Base-by-base conservation (phyloP, 139 green algal species). In the Trebouxia sp. region DNA sequence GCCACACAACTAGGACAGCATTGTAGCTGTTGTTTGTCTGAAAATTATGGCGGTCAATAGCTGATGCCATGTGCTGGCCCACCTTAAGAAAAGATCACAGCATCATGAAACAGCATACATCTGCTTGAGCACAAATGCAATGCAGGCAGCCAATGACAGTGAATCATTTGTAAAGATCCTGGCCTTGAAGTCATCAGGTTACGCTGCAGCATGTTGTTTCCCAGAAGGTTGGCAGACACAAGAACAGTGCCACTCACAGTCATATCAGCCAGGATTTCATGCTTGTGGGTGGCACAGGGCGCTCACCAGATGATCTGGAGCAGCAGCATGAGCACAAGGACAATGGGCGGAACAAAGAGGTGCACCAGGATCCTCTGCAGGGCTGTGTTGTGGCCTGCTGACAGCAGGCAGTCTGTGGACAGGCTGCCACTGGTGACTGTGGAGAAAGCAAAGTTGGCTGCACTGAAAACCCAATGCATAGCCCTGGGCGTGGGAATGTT, bases 301-400 rank as follows among this genome's bases (percentile, higher is more conserved):
- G 58, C 58, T 69, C 7, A 69, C 58, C 58, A 69, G 58, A 69
- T 41, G 30, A 69, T 11, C 30, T 69, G 58, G 24, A 69, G 39
- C 30, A 41, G 28, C 28, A 42, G 11, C 58, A 69, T 69, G 2
- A 10, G 30, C 22, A 41, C 1, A 26, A 69, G 30, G 41, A 69
- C 58, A 69, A 69, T 11, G 30, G 41, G 11, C 11, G 58, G 58
- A 28, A 69, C 58, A 42, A 30, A 8, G 0, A 69, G 10, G 10
- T 69, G 58, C 39, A 69, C 30, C 28, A 69, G 8, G 28, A 69
- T 69, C 7, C 58, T 69, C 58, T 69, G 58, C 28, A 69, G 11
- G 24, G 58, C 58, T 26, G 58, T 69, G 1, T 42, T 42, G 24
- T 69, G 58, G 10, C 41, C 30, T 0, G 0, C 24, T n/a, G 58